These are phyloP conservation scores for Bipolaris zeicola DNA, from an alignment of 2,329 filamentous ascomycete species.

Conservation along the genomic window DNA sequence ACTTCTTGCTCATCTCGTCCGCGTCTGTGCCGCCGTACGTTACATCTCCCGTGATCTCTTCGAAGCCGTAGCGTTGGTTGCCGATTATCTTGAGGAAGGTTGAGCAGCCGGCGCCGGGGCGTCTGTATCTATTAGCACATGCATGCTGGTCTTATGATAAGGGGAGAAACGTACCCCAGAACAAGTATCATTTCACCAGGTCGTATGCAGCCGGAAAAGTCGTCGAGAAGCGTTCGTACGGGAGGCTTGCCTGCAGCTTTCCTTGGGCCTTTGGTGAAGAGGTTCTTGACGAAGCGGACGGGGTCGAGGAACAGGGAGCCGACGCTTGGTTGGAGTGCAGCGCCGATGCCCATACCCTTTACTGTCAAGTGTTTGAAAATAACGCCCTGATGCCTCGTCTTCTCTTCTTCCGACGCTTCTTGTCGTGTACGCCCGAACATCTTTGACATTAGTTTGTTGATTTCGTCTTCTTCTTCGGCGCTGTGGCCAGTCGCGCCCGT, in stretches of 20 bases:
- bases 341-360: conserved; percentile 64
- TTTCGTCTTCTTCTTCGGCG: conserved; percentile 56
- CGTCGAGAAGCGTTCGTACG: conserved; percentile 67
- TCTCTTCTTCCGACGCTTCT: conserved; percentile 70
- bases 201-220: conserved; percentile 70
- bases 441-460: conserved; percentile 68
- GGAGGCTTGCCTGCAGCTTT: conserved; percentile 57
- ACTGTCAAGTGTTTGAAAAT: conserved; percentile 70
- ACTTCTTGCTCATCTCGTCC: conserved; percentile 60
- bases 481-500: conserved; percentile 32
- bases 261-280: conserved; percentile 52
- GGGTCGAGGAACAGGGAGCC: conserved; percentile 67
- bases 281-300: conserved; percentile 59
- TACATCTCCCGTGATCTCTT: conserved; percentile 61
- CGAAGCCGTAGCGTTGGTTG: conserved; percentile 67
- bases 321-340: conserved; percentile 65
- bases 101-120: conserved; percentile 72
- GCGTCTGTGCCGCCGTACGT: conserved; percentile 62
- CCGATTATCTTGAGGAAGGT: conserved; percentile 72
- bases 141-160: not conserved
- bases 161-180: conserved; percentile 53
- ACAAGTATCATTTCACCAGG: conserved; percentile 76
- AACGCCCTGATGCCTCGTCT: conserved; percentile 70
- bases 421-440: conserved; percentile 72
- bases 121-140: conserved; percentile 18